Evolutionary conservation across 2,329 filamentous ascomycete genomes (phyloP).

Genomic region (Fusarium mangiferae): DNA sequence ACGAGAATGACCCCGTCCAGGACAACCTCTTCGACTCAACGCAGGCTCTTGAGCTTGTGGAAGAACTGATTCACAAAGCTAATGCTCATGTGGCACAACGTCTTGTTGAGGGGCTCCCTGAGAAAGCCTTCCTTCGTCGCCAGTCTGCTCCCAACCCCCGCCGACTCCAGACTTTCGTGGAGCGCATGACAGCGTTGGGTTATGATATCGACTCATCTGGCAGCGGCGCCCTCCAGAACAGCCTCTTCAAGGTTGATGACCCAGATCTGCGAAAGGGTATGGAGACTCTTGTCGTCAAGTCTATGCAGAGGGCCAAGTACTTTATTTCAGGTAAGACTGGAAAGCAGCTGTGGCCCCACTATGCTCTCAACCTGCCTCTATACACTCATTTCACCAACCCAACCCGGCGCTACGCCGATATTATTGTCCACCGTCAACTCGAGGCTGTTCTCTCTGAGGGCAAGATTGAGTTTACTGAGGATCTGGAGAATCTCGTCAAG

Average conservation of each 20-base stretch:
- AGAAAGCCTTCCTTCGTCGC: conserved; percentile 91
- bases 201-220: conserved; percentile 90
- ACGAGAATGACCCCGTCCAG: conserved; percentile 97
- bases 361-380: conserved; percentile 88
- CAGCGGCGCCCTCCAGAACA: conserved; percentile 92
- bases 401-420: conserved; percentile 92
- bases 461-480: conserved; percentile 85
- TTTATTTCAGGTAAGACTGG: conserved; percentile 83
- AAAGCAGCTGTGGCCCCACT: conserved; percentile 85
- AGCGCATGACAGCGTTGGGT: conserved; percentile 91
- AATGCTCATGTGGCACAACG: conserved; percentile 91
- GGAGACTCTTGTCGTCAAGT: conserved; percentile 94
- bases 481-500: conserved; percentile 88
- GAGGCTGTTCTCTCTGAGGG: conserved; percentile 86
- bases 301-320: conserved; percentile 97
- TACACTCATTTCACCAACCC: conserved; percentile 99
- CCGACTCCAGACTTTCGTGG: conserved; percentile 88
- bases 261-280: conserved; percentile 93
- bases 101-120: conserved; percentile 80
- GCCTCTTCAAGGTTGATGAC: conserved; percentile 92
- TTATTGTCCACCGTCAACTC: conserved; percentile 94
- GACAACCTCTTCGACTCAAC: conserved; percentile 96
- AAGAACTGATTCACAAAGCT: conserved; percentile 93
- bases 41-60: conserved; percentile 88
- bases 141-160: conserved; percentile 87